These are phyloP conservation scores for Thraustochytrium sp. DNA, from an alignment of 352 stramenopile genomes.

Conservation along the genomic window DNA sequence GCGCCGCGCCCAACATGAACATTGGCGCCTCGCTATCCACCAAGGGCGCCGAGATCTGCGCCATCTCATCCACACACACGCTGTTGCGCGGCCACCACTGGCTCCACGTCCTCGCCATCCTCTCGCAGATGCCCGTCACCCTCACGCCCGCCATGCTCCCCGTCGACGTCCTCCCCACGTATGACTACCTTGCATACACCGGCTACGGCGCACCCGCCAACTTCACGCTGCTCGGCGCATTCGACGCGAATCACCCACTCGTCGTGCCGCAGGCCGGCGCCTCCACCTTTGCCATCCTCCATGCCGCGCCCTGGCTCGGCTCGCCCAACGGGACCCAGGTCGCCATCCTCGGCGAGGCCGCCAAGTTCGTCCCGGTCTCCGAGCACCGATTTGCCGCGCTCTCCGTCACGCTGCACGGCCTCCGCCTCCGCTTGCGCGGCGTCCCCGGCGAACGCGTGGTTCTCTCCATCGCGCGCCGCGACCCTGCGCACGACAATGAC, in stretches of 20 bases:
- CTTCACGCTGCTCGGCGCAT: background rate
- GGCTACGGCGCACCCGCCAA: background rate
- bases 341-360: constrained; percentile 30
- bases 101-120: constrained; percentile 2
- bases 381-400: background rate
- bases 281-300: background rate
- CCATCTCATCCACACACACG: constrained; percentile 13
- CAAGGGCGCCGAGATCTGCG: background rate
- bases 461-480: background rate
- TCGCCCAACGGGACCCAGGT: background rate
- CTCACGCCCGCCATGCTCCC: background rate
- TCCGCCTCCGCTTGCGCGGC: background rate
- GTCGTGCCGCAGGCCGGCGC: background rate
- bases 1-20: background rate
- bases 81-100: background rate
- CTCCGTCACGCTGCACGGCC: background rate
- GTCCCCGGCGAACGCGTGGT: background rate
- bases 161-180: background rate
- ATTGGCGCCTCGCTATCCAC: background rate
- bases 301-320: background rate
- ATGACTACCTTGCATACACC: background rate
- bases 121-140: background rate
- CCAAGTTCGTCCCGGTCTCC: constrained; percentile 41
- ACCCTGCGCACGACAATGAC: background rate
- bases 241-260: background rate